Conservation (phyloP, 805 yeast species). For the Dipodascus albidus region DNA sequence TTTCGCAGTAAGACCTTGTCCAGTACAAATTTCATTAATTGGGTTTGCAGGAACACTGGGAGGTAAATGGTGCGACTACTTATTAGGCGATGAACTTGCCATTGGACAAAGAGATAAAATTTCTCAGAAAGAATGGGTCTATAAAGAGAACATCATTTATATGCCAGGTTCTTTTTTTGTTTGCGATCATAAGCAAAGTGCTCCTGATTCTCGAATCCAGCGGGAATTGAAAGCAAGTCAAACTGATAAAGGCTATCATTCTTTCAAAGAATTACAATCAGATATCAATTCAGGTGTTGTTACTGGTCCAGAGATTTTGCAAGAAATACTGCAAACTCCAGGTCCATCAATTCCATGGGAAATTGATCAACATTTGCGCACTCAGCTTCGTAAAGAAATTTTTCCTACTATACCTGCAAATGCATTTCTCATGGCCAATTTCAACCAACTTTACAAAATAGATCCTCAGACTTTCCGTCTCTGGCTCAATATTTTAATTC, state of each 20-base stretch:
- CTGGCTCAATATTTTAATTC: conserved; percentile 21
- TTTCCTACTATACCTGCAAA: conserved; percentile 18
- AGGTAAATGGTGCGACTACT: conserved; percentile 22
- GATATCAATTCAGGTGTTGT: not conserved
- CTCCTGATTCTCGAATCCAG: conserved; percentile 13
- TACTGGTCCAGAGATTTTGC: not conserved
- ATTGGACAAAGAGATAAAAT: conserved; percentile 2
- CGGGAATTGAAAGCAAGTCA: not conserved
- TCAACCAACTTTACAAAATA: conserved; percentile 25
- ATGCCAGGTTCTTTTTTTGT: conserved; percentile 23
- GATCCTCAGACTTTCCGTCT: conserved; percentile 20
- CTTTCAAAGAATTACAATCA: not conserved
- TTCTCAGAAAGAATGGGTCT: not conserved
- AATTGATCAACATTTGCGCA: conserved; percentile 16
- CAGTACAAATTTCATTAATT: conserved; percentile 23
- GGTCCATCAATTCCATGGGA: conserved; percentile 13
- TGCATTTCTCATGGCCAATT: conserved; percentile 22
- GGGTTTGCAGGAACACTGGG: conserved; percentile 27
- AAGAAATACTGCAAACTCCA: not conserved
- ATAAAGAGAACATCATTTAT: conserved; percentile 14
- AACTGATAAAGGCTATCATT: not conserved
- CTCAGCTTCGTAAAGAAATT: conserved; percentile 14
- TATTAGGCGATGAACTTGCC: conserved; percentile 19
- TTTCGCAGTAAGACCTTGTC: conserved; percentile 24
- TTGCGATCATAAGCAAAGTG: conserved; percentile 26